Conservation (phyloP, 1,139 yeast species). For the Suhomyces anneliseae region DNA sequence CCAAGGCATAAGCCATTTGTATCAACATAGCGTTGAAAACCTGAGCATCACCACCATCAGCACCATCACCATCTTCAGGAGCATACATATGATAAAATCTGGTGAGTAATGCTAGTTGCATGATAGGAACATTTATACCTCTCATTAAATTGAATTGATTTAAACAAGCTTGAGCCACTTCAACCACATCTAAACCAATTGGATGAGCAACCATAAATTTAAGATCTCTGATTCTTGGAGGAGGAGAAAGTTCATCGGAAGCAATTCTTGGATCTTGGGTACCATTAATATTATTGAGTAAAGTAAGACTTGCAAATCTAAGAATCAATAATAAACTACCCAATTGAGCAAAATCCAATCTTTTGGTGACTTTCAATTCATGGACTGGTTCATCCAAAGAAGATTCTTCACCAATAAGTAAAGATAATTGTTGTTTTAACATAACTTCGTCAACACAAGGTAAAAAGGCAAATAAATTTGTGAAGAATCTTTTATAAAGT, state of each 20-base stretch:
- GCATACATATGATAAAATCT: conserved; percentile 44
- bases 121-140: conserved; percentile 48
- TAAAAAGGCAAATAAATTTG: conserved; percentile 46
- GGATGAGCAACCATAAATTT: conserved; percentile 32
- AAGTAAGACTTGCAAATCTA: conserved; percentile 24
- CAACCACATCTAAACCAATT: conserved; percentile 32
- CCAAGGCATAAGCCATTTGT: conserved; percentile 47
- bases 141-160: conserved; percentile 39
- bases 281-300: conserved; percentile 25
- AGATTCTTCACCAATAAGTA: conserved; percentile 20
- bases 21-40: conserved; percentile 39
- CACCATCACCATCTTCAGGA: conserved; percentile 55
- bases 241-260: conserved; percentile 22
- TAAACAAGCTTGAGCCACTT: conserved; percentile 38
- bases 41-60: conserved; percentile 47
- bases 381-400: conserved; percentile 16
- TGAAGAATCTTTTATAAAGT: conserved; percentile 39
- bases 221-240: conserved; percentile 19
- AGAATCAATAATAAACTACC: conserved; percentile 25
- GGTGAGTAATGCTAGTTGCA: conserved; percentile 47
- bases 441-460: conserved; percentile 52
- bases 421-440: conserved; percentile 22
- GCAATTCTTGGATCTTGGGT: conserved; percentile 30
- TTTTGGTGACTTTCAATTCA: conserved; percentile 18
- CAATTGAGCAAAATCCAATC: conserved; percentile 25